A percentile compares a stretch with the other conserved stretches of the same genome.
Evolutionary conservation across 345 rosid species (phyloP).

Genomic region (Pistacia vera): DNA sequence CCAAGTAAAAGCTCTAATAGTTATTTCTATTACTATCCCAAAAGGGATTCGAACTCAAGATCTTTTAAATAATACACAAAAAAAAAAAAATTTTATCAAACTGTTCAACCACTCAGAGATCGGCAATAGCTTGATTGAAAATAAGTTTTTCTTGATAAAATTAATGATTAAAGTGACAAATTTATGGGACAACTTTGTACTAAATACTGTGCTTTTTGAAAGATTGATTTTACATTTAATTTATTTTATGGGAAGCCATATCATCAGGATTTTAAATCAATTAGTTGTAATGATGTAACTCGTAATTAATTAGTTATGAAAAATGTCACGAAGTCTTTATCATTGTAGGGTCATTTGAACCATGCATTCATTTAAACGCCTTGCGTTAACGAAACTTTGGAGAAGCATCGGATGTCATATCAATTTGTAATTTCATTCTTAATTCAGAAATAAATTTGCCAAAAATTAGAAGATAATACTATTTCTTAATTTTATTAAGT

Average conservation of each 20-base stretch:
- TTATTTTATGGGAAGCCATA: not conserved
- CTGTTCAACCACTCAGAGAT: no score
- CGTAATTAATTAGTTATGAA: not conserved
- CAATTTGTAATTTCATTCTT: no score
- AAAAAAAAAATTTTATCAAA: no score
- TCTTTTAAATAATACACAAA: no score
- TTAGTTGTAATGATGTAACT: not conserved
- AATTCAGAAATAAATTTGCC: no score
- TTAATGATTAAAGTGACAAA: not conserved
- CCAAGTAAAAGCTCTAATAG: no score
- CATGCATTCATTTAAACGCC: not conserved
- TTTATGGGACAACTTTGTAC: not conserved
- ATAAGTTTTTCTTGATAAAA: not conserved
- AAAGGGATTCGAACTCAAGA: no score
- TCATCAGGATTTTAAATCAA: not conserved
- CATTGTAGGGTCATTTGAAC: conserved; percentile 3
- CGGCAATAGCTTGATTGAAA: no score
- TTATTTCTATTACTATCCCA: no score
- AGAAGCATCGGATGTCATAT: not conserved
- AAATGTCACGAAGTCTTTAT: not conserved
- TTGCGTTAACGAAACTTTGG: not conserved
- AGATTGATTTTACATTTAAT: not conserved
- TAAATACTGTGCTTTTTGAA: not conserved
- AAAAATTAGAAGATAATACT: no score
- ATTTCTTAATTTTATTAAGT: not conserved